Base-by-base conservation (phyloP, 2,329 filamentous ascomycete genomes). In the Boeremia exigua region DNA sequence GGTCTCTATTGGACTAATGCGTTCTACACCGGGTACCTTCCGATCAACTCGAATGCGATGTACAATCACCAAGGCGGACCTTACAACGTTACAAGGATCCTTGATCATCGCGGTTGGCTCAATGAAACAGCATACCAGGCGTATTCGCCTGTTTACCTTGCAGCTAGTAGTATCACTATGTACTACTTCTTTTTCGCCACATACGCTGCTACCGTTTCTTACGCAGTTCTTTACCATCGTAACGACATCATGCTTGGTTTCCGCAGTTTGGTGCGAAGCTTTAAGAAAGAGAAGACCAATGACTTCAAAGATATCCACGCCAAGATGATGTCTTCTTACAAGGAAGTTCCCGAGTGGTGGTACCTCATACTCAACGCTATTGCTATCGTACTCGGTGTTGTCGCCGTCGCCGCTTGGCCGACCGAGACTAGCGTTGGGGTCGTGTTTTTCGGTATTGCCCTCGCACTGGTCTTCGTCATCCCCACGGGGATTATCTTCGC, bases 141-240 rank as follows among this genome's bases (percentile, higher is more conserved):
- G 2, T 85, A 85, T 67, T 84, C 81, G 3, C 81, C 81, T 0
- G 81, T 81, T 0, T 85, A 80, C 60, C 67, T 85, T 25, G 72
- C 79, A 0, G 81, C 83, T 11, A 80, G 77, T 14, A 82, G 81
- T 51, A 67, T 82, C n/a, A 72, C 77, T 28, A 75, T 81, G n/a
- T 85, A 84, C 72, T 74, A 82, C 59, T 82, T 81, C 67, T 84
- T 83, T 72, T 85, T 85, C 53, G 81, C 78, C 46, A 79, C 83
- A 28, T 84, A 84, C 60, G 77, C 82, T 0, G 80, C 82, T 15
- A 80, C 79, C 0, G 68, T 85, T 14, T 80, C 79, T 4, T 83
- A 84, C 50, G 79, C 81, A 23, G 63, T 72, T 15, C 75, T 85
- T 1, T 84, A 84, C 67, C 81, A 85, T 63, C 78, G 81, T 4